Base-by-base conservation (phyloP, 176 grass and related monocot species). In the Pontederia paniculata region DNA sequence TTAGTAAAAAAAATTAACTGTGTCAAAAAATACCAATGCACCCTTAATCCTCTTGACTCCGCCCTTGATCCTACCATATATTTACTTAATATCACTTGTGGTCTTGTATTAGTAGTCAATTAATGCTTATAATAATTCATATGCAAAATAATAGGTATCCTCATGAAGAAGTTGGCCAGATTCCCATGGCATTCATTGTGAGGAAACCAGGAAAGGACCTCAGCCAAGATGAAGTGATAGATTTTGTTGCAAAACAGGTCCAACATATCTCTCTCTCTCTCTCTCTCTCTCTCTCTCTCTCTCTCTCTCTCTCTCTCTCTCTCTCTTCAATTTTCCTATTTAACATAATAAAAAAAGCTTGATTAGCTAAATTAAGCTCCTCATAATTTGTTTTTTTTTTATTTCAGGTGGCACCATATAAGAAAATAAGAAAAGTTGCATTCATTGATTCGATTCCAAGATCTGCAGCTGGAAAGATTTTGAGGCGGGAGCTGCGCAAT, bases 351-450 rank as follows among this genome's bases (percentile, higher is more conserved):
- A 22, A 23, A 44, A 17, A 10, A 12, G 17, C 13, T 1, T 17
- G 14, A 21, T 16, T 21, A 18, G 10, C 9, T 9, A 17, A 45
- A 17, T 60, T 60, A 15, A 17, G n/a, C 8, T 44, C 4, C 2
- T 12, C 3, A 5, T 22, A 10, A 6, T 54, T 14, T 16, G 1
- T 67, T 21, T 41, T 60, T 3, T 60, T 52, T 65, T 43, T 41
- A 9, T 73, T 55, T 43, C 54, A 80, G 77, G 77, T 80, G 43
- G 65, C 64, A 22, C 71, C 77, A 37, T 80, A 74, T 13, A 80
- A 80, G 42, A 80, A 74, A 45, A 70, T 80, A 42, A 70, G 65
- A 14, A 67, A 54, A 48, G 77, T 80, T 56, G 14, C 51, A 8
- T 74, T 80, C 21, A 52, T 57, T 13, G 50, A 65, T 42, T 74